phyloP scores from a whole-genome alignment of 371 early-diverging fungal genomes.

The Rhizoclosmatium hyalinum region DNA sequence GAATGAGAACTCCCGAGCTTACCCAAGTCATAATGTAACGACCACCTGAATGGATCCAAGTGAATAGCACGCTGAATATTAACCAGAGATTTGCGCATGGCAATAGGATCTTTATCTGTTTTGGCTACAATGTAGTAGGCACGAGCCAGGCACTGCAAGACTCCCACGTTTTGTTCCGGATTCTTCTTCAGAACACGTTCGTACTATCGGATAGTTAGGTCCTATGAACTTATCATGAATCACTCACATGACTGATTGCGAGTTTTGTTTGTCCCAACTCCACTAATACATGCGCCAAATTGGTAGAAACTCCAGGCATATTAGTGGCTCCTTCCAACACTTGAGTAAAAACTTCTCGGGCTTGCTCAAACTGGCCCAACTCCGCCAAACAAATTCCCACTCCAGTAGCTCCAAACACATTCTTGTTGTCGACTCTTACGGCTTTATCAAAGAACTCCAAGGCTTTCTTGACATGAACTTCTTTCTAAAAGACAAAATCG shows the following conservation, averaged over 20 bases:
- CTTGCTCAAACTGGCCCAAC: constrained; percentile 69
- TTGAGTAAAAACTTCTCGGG: constrained; percentile 77
- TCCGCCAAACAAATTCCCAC: constrained; percentile 77
- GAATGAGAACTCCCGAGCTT: background rate
- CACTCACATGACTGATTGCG: constrained; percentile 65
- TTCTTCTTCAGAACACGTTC: constrained; percentile 63
- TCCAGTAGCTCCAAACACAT: constrained; percentile 54
- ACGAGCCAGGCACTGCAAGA: constrained; percentile 74
- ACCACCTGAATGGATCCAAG: constrained; percentile 64
- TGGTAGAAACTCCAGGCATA: constrained; percentile 71
- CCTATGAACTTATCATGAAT: background rate
- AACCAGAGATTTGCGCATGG: constrained; percentile 72
- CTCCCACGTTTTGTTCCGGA: constrained; percentile 58
- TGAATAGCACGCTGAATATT: constrained; percentile 59
- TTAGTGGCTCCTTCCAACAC: constrained; percentile 65
- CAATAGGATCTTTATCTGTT: constrained; percentile 68
- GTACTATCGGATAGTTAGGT: constrained; percentile 54
- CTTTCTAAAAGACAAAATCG: constrained; percentile 22
- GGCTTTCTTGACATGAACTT: constrained; percentile 71
- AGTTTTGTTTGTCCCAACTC: constrained; percentile 75
- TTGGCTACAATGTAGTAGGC: constrained; percentile 83
- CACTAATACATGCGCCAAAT: constrained; percentile 79
- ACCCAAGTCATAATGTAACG: constrained; percentile 69
- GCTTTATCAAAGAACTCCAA: constrained; percentile 84
- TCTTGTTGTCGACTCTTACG: constrained; percentile 72